Evolutionary conservation across 1,139 yeast genomes (phyloP), one percentile per base, ranked within the genome.

Genomic region (Saccharomyces pastorianus): DNA sequence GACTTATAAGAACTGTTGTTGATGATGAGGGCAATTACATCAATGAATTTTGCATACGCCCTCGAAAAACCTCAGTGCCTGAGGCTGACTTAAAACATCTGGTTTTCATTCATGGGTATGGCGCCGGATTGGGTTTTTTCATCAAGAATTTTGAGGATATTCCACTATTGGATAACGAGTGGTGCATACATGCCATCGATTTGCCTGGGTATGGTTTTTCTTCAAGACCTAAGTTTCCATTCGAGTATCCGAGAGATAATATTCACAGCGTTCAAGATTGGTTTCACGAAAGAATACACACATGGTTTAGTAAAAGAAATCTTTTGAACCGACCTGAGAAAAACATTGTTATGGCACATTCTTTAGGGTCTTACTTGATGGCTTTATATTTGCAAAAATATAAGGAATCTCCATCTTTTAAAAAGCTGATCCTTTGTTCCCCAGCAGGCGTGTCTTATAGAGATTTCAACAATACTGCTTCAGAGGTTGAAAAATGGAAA

Each of bases 361-460:
- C 97, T 0, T 76, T 91, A 63, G 99, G 99, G 9, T 97, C 96
- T 0, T 91, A 91, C 66, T 71, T 91, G 56, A 83, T 89, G 57
- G 77, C 89, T 44, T 78, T 86, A 1, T 93, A 91, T 68, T 83
- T 91, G 3, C 55, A 59, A n/a, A 56, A 56, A 41, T 82, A 85
- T 65, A 88, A 93, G 0, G 71, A 77, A 0, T 9, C 25, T 17
- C 44, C 44, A 20, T 76, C 80, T 8, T 77, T 90, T 26, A 73
- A 78, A 46, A 82, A 83, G 59, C 72, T 93, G 56, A 75, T 90
- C 48, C 76, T 91, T 59, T 83, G 90, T 17, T 87, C 96, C 3
- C 99, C 99, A 0, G 93, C 90, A 1, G 93, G 89, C 0, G 77
- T 85, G 6, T 68, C 66, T 50, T 65, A 14, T 46, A 50, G 49